A percentile compares a stretch with the other conserved stretches of the same genome.
These are phyloP conservation scores for Leishmania tropica DNA, from an alignment of 208 protist species.

Conservation along the genomic window DNA sequence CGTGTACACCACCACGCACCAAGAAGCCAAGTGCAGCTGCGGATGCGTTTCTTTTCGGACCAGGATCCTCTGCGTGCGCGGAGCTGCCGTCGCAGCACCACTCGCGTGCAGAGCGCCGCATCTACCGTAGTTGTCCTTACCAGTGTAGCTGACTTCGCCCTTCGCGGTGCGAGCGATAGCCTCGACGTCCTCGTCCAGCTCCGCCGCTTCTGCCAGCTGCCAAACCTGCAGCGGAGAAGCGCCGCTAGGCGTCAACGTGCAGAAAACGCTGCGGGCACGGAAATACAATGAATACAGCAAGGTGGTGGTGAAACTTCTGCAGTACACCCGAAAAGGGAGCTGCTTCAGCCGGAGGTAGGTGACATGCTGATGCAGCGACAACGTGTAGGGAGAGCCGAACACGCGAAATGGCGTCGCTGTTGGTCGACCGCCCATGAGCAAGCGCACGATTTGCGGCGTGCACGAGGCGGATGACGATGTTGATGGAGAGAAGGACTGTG, in stretches of 20 bases:
- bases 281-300: constrained; percentile 70
- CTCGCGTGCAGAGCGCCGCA: neutral
- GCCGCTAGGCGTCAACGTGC: constrained; percentile 56
- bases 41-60: constrained; percentile 72
- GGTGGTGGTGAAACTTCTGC: constrained; percentile 74
- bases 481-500: neutral
- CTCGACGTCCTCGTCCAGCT: constrained; percentile 48
- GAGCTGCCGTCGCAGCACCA: neutral
- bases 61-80: constrained; percentile 39
- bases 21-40: constrained; percentile 66
- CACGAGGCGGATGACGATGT: neutral
- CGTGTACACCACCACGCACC: constrained; percentile 72
- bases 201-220: constrained; percentile 71
- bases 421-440: constrained; percentile 6
- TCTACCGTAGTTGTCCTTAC: neutral
- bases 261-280: constrained; percentile 63
- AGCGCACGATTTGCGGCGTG: neutral
- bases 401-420: constrained; percentile 57
- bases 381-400: constrained; percentile 80
- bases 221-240: constrained; percentile 67
- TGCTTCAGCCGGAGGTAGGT: constrained; percentile 84
- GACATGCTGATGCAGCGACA: constrained; percentile 78
- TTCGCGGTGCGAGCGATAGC: constrained; percentile 9
- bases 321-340: constrained; percentile 85
- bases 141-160: constrained; percentile 20